A percentile compares a stretch with the other conserved stretches of the same genome.
Evolutionary conservation across 805 yeast species (phyloP).

Genomic region (Hanseniaspora guilliermondii): DNA sequence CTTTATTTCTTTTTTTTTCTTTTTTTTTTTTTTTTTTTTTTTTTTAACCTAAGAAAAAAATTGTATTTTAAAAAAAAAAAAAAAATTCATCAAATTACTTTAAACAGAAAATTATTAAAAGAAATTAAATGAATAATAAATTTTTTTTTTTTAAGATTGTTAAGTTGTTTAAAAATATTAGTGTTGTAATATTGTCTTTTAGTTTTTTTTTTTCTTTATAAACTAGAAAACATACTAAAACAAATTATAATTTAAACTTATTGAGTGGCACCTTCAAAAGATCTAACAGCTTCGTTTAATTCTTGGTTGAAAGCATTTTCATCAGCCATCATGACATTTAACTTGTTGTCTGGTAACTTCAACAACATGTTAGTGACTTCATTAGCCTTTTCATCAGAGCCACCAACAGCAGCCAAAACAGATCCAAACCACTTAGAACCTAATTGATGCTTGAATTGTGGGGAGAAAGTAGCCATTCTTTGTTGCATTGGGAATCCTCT

Average conservation of each 20-base stretch:
- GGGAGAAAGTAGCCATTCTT: slow-evolving; percentile 28
- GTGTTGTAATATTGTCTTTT: too few relatives aligned
- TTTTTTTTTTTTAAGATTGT: too few relatives aligned
- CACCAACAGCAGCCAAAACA: slow-evolving; percentile 76
- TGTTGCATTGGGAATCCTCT: slow-evolving; percentile 69
- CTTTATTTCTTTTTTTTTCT: slow-evolving; percentile 1
- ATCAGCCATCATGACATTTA: slow-evolving; percentile 76
- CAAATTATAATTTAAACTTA: too few relatives aligned
- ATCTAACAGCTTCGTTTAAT: slow-evolving; percentile 56
- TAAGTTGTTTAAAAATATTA: too few relatives aligned
- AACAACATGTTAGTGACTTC: slow-evolving; percentile 98
- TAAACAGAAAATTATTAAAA: too few relatives aligned
- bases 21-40: too few relatives aligned
- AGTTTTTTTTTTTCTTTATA: too few relatives aligned
- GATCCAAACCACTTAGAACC: slow-evolving; percentile 96
- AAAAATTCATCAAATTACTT: neutral
- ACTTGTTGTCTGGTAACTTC: slow-evolving; percentile 86
- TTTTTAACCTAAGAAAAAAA: too few relatives aligned
- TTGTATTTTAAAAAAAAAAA: too few relatives aligned
- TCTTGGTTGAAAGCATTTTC: slow-evolving; percentile 81
- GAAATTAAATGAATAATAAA: too few relatives aligned
- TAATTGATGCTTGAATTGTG: slow-evolving; percentile 36
- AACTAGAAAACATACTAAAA: too few relatives aligned
- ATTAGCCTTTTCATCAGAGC: slow-evolving; percentile 83
- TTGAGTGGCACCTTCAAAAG: neutral